Base-by-base conservation (phyloP, 495 filamentous ascomycete genomes). In the Neurospora sp. region DNA sequence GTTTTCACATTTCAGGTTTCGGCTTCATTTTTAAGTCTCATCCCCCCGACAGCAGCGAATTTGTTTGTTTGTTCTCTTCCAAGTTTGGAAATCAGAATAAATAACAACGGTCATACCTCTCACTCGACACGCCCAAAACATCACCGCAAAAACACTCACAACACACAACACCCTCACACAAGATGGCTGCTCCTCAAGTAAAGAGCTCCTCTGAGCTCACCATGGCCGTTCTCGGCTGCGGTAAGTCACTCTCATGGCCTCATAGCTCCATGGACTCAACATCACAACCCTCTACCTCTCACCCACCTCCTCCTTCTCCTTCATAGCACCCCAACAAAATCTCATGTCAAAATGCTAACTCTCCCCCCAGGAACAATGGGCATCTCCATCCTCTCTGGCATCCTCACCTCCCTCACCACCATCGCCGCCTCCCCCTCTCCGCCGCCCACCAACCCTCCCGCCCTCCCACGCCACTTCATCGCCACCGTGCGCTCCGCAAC, bases 301-400 rank as follows among this genome's bases (percentile, higher is more conserved):
- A 31, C 31, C 31, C 31, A 31, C 7, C 61, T 73, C 38, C 48
- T 59, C 31, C 35, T 12, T n/a, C 40, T 14, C 40, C 14, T 40
- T 27, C 14, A 31, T 31, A 31, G 31, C 44, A 31, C 31, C 31
- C 31, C 31, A 31, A 31, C 31, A 31, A 31, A 31, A 31, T 31
- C 31, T 31, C 31, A 31, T 4, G 31, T 31, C 31, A 31, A 31
- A 31, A 31, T 31, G 31, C 31, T 31, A 31, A 31, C 31, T 31
- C 31, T 1, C 27, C 27, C 27, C 70, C 18, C 31, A 87, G 92
- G 93, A 70, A 95, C 92, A 27, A 90, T 96, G 87, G 93, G 93
- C 68, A 91, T 92, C 61, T 91, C 93, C 42, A 94, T 96, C 75
- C 87, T 96, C 69, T 92, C 89, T 7, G 93, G 93, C 68, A 92